Base-by-base conservation (phyloP, 2,329 filamentous ascomycete genomes). In the Colletotrichum simmondsii region DNA sequence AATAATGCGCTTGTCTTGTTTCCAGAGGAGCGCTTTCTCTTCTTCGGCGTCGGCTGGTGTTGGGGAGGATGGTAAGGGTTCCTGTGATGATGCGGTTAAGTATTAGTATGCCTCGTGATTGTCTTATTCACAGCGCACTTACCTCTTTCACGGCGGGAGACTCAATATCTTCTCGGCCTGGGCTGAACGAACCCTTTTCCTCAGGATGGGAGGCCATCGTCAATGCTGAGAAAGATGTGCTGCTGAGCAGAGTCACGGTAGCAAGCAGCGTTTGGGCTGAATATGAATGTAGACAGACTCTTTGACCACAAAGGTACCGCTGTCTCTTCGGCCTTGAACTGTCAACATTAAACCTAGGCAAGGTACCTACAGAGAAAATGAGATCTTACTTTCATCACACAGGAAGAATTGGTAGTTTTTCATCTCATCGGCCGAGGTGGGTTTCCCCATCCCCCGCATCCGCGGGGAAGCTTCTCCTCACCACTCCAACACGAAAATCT, bases 1-100 rank as follows among this genome's bases (percentile, higher is more conserved):
- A 16, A 93, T 83, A 69, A 93, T 92, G 67, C 88, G 86, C 22
- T 89, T 72, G 78, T 93, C 92, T 77, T 92, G 90, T 76, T 89
- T 91, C 81, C 87, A 83, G 28, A 90, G 74, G 7, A 90, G 82
- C 6, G 80, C 77, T 67, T 81, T 83, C 62, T 84, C 82, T 56
- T 79, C 70, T 22, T 69, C 70, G 11, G 59, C 35, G 22, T 52
- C 37, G 62, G 32, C 19, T 5, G 60, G 42, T 24, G 49, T 1
- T 5, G 42, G 32, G 2, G 53, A 56, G 0, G 46, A 24, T 0
- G 62, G 30, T 3, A 26, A 56, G 16, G 35, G 24, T 22, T 65
- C 60, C 70, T 72, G 8, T 7, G 14, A n/a, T 10, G 42, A 49
- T 16, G 12, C 6, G 8, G 49, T 71, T 24, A 62, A 62, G 57